Base-by-base conservation (phyloP, 495 filamentous ascomycete species). In the Daldinia decipiens region DNA sequence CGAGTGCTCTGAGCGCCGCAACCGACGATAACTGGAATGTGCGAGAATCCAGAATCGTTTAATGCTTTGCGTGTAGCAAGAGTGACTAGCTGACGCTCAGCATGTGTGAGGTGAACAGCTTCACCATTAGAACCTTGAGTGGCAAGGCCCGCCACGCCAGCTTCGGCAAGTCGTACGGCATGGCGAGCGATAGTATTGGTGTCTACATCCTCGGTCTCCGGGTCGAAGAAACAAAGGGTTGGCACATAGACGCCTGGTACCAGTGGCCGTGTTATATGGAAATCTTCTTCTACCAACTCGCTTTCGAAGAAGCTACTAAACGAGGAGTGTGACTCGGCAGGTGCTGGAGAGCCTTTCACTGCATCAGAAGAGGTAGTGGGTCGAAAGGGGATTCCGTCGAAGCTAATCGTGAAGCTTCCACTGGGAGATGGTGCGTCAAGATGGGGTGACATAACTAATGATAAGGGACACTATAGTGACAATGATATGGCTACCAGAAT, bases 61-160 rank as follows among this genome's bases (percentile, higher is more conserved):
- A 97, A 85, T 29, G 93, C 93, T 55, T 88, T 88, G 21, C 95
- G 91, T 6, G 94, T 98, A 24, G 90, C 87, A 19, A 83, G 80
- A 3, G 93, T 97, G 68, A 98, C 90, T 67, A 87, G 77, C 55
- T 88, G 87, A 62, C 92, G 87, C 77, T 95, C 92, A 6, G 86
- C 79, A 62, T 90, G 90, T 56, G 88, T 89, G 50, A 96, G 85
- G 72, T 95, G 93, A 15, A 95, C 92, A 12, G 93, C 92, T 82
- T 96, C 94, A 62, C 94, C 94, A 76, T 97, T 97, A 78, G 92
- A 94, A 29, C 94, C 94, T 78, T 96, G 93, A 17, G 92, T 93
- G 53, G 92, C 88, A 40, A 97, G 83, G 54, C 93, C 94, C 43
- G 89, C 86, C 36, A 96, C 87, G 58, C 93, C 93, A 51, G 91